Evolutionary conservation across 1,139 yeast genomes (phyloP).

Genomic region (Candida anutae): DNA sequence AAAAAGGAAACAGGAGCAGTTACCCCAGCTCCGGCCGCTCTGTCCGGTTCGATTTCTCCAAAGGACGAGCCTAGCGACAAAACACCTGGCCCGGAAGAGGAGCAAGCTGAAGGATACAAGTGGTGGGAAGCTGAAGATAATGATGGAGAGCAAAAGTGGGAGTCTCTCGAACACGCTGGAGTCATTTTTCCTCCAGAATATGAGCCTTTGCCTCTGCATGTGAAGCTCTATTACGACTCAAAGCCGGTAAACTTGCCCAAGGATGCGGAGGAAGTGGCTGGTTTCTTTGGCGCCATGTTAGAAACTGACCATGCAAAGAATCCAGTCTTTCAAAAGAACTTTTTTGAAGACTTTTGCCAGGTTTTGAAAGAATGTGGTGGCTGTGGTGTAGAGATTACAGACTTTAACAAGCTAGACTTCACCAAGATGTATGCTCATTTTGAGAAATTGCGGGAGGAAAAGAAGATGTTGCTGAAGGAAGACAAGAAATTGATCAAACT

Average conservation of each 20-base stretch:
- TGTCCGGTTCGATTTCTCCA: no score
- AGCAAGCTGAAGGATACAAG: conserved; percentile 54
- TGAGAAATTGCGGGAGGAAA: conserved; percentile 64
- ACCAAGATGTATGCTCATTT: conserved; percentile 64
- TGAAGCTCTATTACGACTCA: conserved; percentile 70
- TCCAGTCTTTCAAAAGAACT: conserved; percentile 79
- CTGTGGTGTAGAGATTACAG: conserved; percentile 44
- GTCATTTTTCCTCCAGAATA: conserved; percentile 91
- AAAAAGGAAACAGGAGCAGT: conserved; percentile 1
- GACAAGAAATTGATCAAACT: conserved; percentile 68
- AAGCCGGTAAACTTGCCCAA: conserved; percentile 64
- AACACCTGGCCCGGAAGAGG: no score
- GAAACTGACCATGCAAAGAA: conserved; percentile 86
- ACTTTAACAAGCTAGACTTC: conserved; percentile 73
- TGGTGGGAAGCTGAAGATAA: conserved; percentile 81
- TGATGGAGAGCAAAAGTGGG: conserved; percentile 82
- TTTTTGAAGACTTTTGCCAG: conserved; percentile 66
- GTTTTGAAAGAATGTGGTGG: conserved; percentile 69
- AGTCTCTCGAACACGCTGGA: conserved; percentile 77
- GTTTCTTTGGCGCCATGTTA: conserved; percentile 83
- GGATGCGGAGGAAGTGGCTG: conserved; percentile 95
- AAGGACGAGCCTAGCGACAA: no score
- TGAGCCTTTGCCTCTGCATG: conserved; percentile 76
- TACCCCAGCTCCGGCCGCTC: no score
- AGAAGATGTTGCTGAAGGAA: conserved; percentile 55